phyloP scores from a whole-genome alignment of 148 eudicot genomes.

The Rhododendron mucronatum region DNA sequence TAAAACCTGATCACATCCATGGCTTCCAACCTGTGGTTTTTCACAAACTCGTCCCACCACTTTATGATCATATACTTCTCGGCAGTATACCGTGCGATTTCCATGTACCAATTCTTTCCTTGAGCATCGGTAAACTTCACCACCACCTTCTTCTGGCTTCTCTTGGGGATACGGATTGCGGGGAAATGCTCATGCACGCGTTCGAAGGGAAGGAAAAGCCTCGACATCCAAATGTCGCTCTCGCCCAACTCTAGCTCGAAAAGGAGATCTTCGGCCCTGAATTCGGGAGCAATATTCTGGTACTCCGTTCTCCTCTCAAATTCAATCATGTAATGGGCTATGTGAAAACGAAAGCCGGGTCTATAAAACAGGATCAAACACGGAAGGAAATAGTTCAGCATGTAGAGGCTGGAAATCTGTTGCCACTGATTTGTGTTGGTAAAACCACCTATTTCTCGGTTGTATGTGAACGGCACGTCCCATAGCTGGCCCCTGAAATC shows the following conservation, averaged over 20 bases:
- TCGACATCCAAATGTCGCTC: neutral
- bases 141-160: neutral
- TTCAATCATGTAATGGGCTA: neutral
- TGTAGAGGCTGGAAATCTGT: neutral
- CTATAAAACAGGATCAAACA: neutral
- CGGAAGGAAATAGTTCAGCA: neutral
- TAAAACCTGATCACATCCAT: neutral
- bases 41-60: neutral
- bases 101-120: neutral
- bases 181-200: neutral
- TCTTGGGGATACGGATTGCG: neutral
- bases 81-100: neutral
- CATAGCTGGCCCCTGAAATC: neutral
- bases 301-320: neutral
- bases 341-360: neutral
- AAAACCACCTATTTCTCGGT: neutral
- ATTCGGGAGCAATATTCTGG: neutral
- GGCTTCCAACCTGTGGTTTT: neutral
- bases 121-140: neutral
- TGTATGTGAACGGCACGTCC: neutral
- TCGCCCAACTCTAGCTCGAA: neutral
- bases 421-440: neutral
- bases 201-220: neutral
- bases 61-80: neutral
- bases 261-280: neutral